Percentiles rank a stretch among this genome's conserved stretches.
Evolutionary conservation across 2,329 filamentous ascomycete species (phyloP).

Genomic region (Xenoacremonium recifei): DNA sequence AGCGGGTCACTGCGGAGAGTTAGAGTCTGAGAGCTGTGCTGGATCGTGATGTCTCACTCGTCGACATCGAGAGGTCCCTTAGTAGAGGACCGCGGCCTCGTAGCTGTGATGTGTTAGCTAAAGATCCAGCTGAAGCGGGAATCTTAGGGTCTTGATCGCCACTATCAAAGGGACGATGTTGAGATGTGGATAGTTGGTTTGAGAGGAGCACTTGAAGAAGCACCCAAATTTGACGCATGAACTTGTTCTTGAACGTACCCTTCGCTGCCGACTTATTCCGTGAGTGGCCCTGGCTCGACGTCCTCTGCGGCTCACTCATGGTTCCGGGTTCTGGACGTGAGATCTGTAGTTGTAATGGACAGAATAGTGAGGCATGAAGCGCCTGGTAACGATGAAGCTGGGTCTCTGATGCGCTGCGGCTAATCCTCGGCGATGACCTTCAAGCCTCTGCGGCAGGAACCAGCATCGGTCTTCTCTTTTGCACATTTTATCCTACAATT

Average conservation of each 20-base stretch:
- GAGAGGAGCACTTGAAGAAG: too few relatives aligned
- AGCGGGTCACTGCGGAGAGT: slow-evolving; percentile 24
- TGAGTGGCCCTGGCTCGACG: slow-evolving; percentile 30
- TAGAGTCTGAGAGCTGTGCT: background rate
- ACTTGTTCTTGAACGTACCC: slow-evolving; percentile 33
- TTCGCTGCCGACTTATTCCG: slow-evolving; percentile 38
- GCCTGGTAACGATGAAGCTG: too few relatives aligned
- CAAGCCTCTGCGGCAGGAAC: too few relatives aligned
- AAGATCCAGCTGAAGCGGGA: too few relatives aligned
- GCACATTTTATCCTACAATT: too few relatives aligned
- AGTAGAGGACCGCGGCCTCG: slow-evolving; percentile 64
- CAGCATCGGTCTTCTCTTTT: too few relatives aligned
- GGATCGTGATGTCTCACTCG: slow-evolving; percentile 55
- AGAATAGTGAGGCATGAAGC: too few relatives aligned
- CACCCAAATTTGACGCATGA: too few relatives aligned
- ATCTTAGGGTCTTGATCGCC: too few relatives aligned
- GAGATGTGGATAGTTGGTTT: background rate
- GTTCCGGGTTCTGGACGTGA: slow-evolving; percentile 7
- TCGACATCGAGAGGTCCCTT: slow-evolving; percentile 75
- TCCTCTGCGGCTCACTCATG: slow-evolving; percentile 30
- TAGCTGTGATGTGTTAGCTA: slow-evolving; percentile 36
- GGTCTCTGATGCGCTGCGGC: too few relatives aligned
- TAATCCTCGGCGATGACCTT: too few relatives aligned
- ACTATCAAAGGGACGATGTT: background rate
- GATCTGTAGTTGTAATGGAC: too few relatives aligned